Base-by-base conservation (phyloP, 2,329 filamentous ascomycete species). In the Alternaria gansuensis region DNA sequence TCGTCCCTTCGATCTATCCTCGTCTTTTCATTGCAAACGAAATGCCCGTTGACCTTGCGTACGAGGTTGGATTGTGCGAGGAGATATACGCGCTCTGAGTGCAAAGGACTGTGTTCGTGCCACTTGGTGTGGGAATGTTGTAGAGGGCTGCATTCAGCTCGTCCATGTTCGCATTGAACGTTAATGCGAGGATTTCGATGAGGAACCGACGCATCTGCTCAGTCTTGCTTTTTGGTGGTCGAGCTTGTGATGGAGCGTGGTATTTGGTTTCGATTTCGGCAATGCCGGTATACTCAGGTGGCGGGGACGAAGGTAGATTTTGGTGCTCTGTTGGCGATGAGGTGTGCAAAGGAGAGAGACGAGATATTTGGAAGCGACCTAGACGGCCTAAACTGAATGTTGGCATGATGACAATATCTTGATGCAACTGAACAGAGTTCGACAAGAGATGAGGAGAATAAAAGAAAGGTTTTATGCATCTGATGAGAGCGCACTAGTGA, bases 351-450 rank as follows among this genome's bases (percentile, higher is more conserved):
- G 51, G 49, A 29, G 36, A 40, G 45, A 44, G 51, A 44, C 40
- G 23, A 5, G 51, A 53, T 45, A 45, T 23, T 34, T 45, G 29
- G 40, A 53, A 21, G 7, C 51, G 51, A 28, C 51, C 51, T 14
- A 53, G 40, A 37, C 51, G 39, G 28, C 40, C 51, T n/a, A 45
- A 23, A 31, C 5, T 28, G 39, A 44, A 44, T 1, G n/a, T n/a
- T 28, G 50, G 37, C 17, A 44, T 52, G 11, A 44, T 41, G 21
- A 28, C 17, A 31, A 14, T 31, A 40, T 33, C 17, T n/a, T 8
- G n/a, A 28, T 48, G 11, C 45, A 48, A 36, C 10, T 24, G 17
- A 23, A 48, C 5, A 2, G 17, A 36, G 4, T 21, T 34, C 23
- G 29, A 34, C 5, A 5, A 28, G 31, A 48, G 23, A 48, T 26